Conservation (phyloP, 78 protist species). For the Monocercomonoides exilis region DNA sequence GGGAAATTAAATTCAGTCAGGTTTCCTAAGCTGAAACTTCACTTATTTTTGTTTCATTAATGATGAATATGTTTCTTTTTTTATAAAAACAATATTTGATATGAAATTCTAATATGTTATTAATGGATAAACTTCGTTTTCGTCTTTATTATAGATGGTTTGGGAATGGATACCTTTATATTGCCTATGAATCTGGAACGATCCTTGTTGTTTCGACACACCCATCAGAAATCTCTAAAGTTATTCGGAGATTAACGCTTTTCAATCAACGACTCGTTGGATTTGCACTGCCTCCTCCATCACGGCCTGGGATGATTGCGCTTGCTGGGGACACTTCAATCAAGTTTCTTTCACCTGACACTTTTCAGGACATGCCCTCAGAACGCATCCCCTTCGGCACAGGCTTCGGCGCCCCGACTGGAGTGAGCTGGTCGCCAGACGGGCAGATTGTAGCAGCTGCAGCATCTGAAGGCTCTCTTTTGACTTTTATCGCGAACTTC, state of each 20-base stretch:
- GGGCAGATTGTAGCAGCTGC: slow-evolving; percentile 56
- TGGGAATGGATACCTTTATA: slow-evolving; percentile 42
- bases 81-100: too few species aligned
- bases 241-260: neutral
- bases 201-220: slow-evolving; percentile 34
- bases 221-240: neutral
- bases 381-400: neutral
- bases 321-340: neutral
- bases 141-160: slow-evolving; percentile 26
- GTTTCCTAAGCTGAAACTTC: too few species aligned
- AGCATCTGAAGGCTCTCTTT: slow-evolving; percentile 31
- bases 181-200: slow-evolving; percentile 46
- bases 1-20: neutral
- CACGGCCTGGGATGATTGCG: neutral
- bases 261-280: neutral
- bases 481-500: slow-evolving; percentile 38
- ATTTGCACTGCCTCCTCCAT: neutral
- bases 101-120: too few species aligned
- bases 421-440: slow-evolving; percentile 44
- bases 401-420: neutral
- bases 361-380: neutral
- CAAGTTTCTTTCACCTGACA: neutral
- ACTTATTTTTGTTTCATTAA: too few species aligned
- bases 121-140: too few species aligned
- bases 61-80: too few species aligned